Evolutionary conservation across 1,284 basidiomycete species (phyloP).

Genomic region (Ceratobasidium sp.): DNA sequence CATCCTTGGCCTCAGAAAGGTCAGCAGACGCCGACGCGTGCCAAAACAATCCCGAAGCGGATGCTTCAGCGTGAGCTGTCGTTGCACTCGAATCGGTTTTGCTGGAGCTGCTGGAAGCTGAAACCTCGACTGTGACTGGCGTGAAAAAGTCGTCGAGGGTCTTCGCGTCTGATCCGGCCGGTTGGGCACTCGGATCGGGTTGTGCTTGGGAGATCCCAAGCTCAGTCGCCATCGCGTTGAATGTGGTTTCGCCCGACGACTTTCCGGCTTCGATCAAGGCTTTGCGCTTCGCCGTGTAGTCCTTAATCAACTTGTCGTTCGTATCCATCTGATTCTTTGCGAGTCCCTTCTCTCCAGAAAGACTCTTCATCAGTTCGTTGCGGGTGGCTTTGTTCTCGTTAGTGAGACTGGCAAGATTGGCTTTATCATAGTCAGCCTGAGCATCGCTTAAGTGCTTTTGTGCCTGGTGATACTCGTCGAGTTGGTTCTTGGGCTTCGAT

Average conservation of each 20-base stretch:
- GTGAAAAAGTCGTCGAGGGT: not conserved
- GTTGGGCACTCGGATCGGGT: not conserved
- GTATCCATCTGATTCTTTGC: not conserved
- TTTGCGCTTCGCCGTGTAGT: not conserved
- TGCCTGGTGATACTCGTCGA: no score
- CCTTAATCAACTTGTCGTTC: not conserved
- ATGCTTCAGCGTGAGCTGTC: not conserved
- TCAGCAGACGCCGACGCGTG: not conserved
- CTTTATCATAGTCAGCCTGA: not conserved
- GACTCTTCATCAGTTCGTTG: not conserved
- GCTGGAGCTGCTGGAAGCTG: not conserved
- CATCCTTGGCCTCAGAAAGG: not conserved
- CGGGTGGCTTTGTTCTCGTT: not conserved
- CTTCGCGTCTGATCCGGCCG: not conserved
- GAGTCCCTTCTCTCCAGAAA: not conserved
- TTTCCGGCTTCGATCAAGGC: not conserved
- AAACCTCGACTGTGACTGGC: conserved; percentile 2
- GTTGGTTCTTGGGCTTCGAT: no score
- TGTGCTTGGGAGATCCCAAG: not conserved
- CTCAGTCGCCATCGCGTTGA: not conserved
- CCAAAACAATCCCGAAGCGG: not conserved
- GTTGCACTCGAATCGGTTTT: not conserved
- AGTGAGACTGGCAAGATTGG: not conserved
- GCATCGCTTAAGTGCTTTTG: not conserved
- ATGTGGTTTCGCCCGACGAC: not conserved